Evolutionary conservation across 1,284 basidiomycete species (phyloP), one percentile per base, ranked within the genome.

Genomic region (Thelephora terrestris): DNA sequence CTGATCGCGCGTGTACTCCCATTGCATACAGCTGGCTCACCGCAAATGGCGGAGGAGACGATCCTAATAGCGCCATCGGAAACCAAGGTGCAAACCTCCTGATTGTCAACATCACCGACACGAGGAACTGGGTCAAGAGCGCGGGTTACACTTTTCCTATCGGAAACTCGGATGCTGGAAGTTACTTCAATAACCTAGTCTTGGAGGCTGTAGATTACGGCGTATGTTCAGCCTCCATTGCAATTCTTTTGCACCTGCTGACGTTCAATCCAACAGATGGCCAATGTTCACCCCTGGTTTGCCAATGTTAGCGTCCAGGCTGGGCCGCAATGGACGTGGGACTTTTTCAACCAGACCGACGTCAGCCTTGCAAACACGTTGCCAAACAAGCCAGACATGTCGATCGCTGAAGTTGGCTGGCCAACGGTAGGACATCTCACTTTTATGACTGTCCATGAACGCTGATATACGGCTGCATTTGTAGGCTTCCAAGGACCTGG

Each of bases 391-490:
- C 90, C 91, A 4, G 65, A 70, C 49, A 82, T 85, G 73, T 91
- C 81, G 67, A 91, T 94, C 54, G 91, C 91, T 9, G 91, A 95
- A 70, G 92, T 91, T 20, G 93, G 93, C 35, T 96, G 93, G 93
- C 93, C 93, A 12, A 81, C 87, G 29, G 84, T 85, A 9, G 5
- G 43, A 18, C 27, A 1, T 32, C 25, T 17, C 7, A 35, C 18
- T 44, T 52, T 25, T 32, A 32, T 38, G 35, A 21, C 36, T 20
- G 44, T 37, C 36, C 20, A 17, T 38, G 21, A 29, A 37, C 25
- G 21, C 18, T 43, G 7, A 18, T 45, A 5, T 36, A n/a, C 35
- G 39, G 14, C 2, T 25, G 17, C 38, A n/a, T 42, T 25, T 10
- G 21, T 14, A 84, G 81, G 67, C 71, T 52, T 82, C 83, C 2